Base-by-base conservation (phyloP, 192 early-diverging fungal species). In the Coemansia pectinata region DNA sequence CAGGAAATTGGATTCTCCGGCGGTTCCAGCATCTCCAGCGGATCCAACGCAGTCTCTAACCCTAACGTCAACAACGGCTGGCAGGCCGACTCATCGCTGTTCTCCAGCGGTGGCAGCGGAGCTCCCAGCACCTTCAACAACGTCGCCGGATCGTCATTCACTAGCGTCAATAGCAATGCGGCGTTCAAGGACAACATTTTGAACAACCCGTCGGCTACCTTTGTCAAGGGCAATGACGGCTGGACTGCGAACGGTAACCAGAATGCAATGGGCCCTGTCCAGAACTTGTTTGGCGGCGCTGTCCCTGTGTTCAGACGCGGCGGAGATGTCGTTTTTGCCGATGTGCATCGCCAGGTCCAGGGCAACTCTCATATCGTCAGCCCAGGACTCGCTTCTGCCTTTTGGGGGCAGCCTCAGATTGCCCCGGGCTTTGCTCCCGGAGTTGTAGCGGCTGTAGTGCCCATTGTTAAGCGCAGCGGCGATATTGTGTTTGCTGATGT, bases 21-120 rank as follows among this genome's bases (percentile, higher is more conserved):
- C 33, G 81, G 70, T 1, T 19, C 72, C 47, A 78, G 67, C 73
- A 40, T 78, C 5, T 72, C 69, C 39, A 66, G 62, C 27, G 81
- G 76, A 5, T 61, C 81, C 21, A 83, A 72, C 67, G 81, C 72
- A 45, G 55, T 83, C 59, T 78, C 81, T 21, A 78, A 77, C 72
- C 81, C 76, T 41, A 77, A 77, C 52, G 69, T 82, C 64, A 82
- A 82, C 72, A 82, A 82, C 63, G 80, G 80, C 57, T 74, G 76
- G 76, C 76, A 78, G 70, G 60, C 72, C 7, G 81, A 83, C 62
- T 77, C 76, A 11, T 83, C 34, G 61, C 48, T 53, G 38, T 72
- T 55, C 57, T 44, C 60, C 47, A 72, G 58, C 59, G 67, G 55
- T 15, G 42, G 25, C 5, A 59, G 70, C 38, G 52, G 59, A 27